Percentiles rank a stretch among this genome's conserved stretches.
Conservation (phyloP, 2,329 filamentous ascomycete genomes). For the Colletotrichum sansevieriae region DNA sequence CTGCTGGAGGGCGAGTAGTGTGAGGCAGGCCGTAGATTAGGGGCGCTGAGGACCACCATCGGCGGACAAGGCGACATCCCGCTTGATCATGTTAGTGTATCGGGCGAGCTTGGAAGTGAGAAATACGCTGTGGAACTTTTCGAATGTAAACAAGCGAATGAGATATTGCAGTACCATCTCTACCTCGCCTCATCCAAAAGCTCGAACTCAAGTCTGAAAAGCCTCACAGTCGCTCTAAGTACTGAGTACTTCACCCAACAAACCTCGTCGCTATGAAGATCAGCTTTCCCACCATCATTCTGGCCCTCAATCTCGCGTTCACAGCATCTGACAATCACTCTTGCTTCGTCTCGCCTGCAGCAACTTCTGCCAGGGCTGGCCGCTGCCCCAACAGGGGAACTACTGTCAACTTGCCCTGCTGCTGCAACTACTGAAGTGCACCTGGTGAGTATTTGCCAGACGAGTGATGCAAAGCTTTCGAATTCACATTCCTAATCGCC, state of each 20-base stretch:
- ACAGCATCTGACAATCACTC: background rate
- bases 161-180: too few relatives aligned
- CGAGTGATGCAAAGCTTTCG: too few relatives aligned
- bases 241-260: background rate
- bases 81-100: too few relatives aligned
- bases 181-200: background rate
- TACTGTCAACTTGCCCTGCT: background rate
- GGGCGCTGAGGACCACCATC: too few relatives aligned
- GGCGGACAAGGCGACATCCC: too few relatives aligned
- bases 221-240: background rate
- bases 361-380: background rate
- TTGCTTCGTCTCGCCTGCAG: background rate
- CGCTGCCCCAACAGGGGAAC: background rate
- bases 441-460: too few relatives aligned
- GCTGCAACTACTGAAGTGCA: background rate
- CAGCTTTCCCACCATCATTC: background rate
- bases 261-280: background rate
- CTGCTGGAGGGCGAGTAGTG: too few relatives aligned
- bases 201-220: accelerated
- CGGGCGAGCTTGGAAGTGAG: too few relatives aligned
- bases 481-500: too few relatives aligned
- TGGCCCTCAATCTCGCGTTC: background rate
- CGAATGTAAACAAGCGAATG: too few relatives aligned
- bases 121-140: too few relatives aligned
- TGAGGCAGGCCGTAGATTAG: too few relatives aligned